A percentile compares a stretch with the other conserved stretches of the same genome.
Evolutionary conservation across 2,329 filamentous ascomycete species (phyloP).

Genomic region (Epichloe glyceriae): DNA sequence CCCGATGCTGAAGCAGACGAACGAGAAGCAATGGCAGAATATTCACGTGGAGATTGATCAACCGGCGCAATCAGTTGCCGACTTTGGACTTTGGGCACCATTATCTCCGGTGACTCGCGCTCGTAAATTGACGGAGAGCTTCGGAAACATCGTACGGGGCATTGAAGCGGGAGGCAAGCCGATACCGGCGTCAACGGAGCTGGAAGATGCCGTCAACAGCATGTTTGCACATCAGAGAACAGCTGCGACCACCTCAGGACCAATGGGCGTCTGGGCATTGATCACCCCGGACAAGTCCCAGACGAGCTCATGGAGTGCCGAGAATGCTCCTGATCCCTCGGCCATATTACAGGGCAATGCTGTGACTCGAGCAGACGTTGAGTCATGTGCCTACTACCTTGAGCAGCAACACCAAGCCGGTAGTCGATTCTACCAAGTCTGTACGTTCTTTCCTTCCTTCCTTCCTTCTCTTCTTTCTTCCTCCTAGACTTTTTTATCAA

Average conservation of each 20-base stretch:
- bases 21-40: constrained; percentile 27
- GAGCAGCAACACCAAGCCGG: constrained; percentile 26
- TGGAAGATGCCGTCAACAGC: constrained; percentile 50
- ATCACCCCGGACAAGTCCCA: constrained; percentile 34
- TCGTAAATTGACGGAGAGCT: constrained; percentile 47
- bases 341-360: constrained; percentile 1
- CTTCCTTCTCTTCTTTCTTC: neutral
- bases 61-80: constrained; percentile 10
- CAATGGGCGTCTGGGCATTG: constrained; percentile 61
- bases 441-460: constrained; percentile 11
- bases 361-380: constrained; percentile 9
- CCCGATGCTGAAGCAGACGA: constrained; percentile 13
- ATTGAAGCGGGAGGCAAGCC: constrained; percentile 35
- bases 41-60: constrained; percentile 16
- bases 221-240: constrained; percentile 33
- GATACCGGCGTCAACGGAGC: constrained; percentile 55
- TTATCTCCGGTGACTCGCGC: constrained; percentile 51
- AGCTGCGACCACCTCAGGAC: constrained; percentile 22
- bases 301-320: constrained; percentile 1
- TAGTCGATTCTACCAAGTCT: constrained; percentile 30
- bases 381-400: constrained; percentile 16
- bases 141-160: constrained; percentile 68
- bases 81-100: constrained; percentile 26
- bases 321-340: constrained; percentile 7
- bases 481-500: neutral